phyloP scores from a whole-genome alignment of 176 grass and related monocot genomes.

The barley (Hordeum vulgare) region DNA sequence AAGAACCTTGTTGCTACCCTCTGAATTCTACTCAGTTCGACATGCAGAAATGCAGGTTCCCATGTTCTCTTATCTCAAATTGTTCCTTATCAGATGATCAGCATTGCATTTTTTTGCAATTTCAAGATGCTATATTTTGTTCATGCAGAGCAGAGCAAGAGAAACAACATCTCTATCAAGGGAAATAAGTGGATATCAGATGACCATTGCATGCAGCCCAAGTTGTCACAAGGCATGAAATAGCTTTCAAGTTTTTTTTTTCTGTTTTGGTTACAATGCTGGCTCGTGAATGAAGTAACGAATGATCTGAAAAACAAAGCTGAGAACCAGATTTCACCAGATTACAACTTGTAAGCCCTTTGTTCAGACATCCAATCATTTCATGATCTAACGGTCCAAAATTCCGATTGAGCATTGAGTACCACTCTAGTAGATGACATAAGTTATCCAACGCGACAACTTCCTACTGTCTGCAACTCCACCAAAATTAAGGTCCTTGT shows the following conservation, averaged over 20 bases:
- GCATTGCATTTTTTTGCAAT: not conserved
- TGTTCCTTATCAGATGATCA: not conserved
- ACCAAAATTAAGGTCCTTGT: not conserved
- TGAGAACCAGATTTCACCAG: not conserved
- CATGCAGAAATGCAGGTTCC: not conserved
- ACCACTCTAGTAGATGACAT: constrained; percentile 6
- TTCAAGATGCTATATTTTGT: not conserved
- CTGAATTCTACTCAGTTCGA: not conserved
- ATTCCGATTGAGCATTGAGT: not conserved
- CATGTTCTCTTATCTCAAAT: not conserved
- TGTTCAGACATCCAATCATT: not conserved
- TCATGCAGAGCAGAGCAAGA: not conserved
- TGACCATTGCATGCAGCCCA: not conserved
- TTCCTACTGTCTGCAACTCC: constrained; percentile 8
- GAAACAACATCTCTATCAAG: not conserved
- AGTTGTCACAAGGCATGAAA: not conserved
- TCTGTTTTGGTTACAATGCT: constrained; percentile 15
- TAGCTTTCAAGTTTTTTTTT: not conserved
- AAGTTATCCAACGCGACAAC: constrained; percentile 14
- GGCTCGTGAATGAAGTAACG: not conserved
- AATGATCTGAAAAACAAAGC: not conserved
- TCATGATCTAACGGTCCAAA: not conserved
- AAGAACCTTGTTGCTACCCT: not conserved
- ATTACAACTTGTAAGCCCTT: not conserved
- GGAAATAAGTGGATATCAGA: not conserved